Base-by-base conservation (phyloP, 202 grass and related monocot genomes). In the Schoenoplectus tabernaemontani region DNA sequence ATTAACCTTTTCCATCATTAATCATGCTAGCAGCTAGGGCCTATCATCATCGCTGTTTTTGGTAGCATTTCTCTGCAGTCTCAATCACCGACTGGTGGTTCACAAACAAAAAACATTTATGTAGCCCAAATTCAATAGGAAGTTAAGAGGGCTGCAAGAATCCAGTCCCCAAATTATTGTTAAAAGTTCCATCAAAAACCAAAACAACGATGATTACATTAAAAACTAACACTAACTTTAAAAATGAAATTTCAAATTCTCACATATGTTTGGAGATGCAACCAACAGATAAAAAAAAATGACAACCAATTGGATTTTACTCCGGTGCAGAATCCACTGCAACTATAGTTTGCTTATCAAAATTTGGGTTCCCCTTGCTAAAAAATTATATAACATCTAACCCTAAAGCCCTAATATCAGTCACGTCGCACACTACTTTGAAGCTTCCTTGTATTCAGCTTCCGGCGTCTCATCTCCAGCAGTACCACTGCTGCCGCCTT, bases 1-100 rank as follows among this genome's bases (percentile, higher is more conserved):
- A 90, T 88, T 86, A n/a, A 82, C 56, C 86, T 70, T 81, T 88
- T 16, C 84, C 85, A 61, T 92, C 90, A 33, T 39, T 85, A 61
- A 99, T 91, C 91, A 96, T 83, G 87, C 89, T 91, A 76, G 88
- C 74, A 43, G 96, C 87, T 81, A 96, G n/a, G 68, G 57, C 96
- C 96, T 85, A 99, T 99, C 92, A 99, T 88, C 72, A 81, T 83
- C 66, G 86, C 81, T 76, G 96, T 96, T 91, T 99, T 90, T 68
- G 92, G 92, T 68, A 95, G 88, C 23, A 90, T 99, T 89, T 92
- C 88, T 83, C 90, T 88, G 82, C 96, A 99, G 54, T 99, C 96
- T 63, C 96, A 86, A 64, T 99, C 96, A 87, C 96, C 96, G 73
- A 96, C 92, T 84, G 92, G 96, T 33, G 92, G 92, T 92, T 99